phyloP scores from a whole-genome alignment of 75 land plant species.

The Gnetum montanum region DNA sequence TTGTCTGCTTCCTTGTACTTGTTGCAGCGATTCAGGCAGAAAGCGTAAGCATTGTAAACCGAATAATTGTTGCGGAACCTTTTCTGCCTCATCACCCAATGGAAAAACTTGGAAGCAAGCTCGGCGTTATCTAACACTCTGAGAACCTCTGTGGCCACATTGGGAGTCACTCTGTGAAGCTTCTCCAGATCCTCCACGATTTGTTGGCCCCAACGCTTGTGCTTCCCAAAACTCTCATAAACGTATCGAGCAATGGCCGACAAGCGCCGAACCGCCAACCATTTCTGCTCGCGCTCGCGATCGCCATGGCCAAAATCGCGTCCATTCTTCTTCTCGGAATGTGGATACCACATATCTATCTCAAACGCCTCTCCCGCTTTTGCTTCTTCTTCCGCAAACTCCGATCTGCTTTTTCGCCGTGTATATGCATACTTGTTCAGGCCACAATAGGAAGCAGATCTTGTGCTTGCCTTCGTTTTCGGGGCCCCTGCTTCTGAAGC shows the following conservation, averaged over 20 bases:
- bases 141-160: slow-evolving; percentile 49
- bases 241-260: slow-evolving; percentile 66
- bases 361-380: too few species aligned
- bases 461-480: too few species aligned
- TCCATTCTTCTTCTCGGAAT: too few species aligned
- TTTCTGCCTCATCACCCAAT: slow-evolving; percentile 64
- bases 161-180: slow-evolving; percentile 47
- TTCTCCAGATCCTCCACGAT: slow-evolving; percentile 40
- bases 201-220: slow-evolving; percentile 42
- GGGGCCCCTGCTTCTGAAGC: too few species aligned
- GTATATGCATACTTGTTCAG: too few species aligned
- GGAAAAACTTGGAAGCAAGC: slow-evolving; percentile 46
- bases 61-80: slow-evolving; percentile 44
- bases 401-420: too few species aligned
- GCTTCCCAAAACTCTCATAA: slow-evolving; percentile 34
- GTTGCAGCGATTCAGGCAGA: slow-evolving; percentile 27
- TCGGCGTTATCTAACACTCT: slow-evolving; percentile 24
- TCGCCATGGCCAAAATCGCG: too few species aligned
- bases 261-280: slow-evolving; percentile 19
- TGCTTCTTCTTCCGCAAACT: too few species aligned
- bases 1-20: slow-evolving; percentile 47
- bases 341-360: too few species aligned
- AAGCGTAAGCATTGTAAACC: slow-evolving; percentile 52
- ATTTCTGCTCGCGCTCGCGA: too few species aligned
- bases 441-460: too few species aligned